Evolutionary conservation across 2,329 filamentous ascomycete genomes (phyloP), one percentile per base, ranked within the genome.

Genomic region (Stylonectria norvegica): DNA sequence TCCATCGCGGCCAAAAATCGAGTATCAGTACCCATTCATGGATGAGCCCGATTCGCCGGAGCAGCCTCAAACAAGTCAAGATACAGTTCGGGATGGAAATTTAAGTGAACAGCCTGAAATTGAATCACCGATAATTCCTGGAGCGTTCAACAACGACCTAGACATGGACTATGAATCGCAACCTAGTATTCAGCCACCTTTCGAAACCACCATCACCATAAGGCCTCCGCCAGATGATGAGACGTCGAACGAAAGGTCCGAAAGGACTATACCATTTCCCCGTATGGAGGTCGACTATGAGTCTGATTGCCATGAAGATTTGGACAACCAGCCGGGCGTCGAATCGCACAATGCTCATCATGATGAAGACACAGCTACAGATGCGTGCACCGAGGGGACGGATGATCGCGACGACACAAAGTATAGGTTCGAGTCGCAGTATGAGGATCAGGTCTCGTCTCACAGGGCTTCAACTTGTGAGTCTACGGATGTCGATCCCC

Each of bases 11-110:
- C 52, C 57, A 20, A 66, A 62, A 45, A 57, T 64, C 7, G 68
- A 73, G 34, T 77, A 78, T 50, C 69, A 68, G 39, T 73, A 71
- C 43, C 71, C 73, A 1, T 78, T 76, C 38, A 68, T 71, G 5
- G 71, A 76, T 20, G 70, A 73, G 22, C 54, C 60, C 16, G 59
- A 54, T 12, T 52, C 53, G 6, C 55, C 52, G 1, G 40, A 47
- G 20, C 42, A 43, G 16, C 40, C 41, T 18, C 31, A 38, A 9
- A 33, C 34, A 12, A 34, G 36, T 18, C 34, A 44, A 10, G 37
- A 42, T 9, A 28, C 38, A 14, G 18, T 36, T 19, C n/a, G n/a
- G n/a, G n/a, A n/a, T n/a, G n/a, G n/a, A n/a, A n/a, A n/a, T n/a
- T n/a, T n/a, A n/a, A n/a, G n/a, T n/a, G n/a, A n/a, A n/a, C 44